Percentiles rank a stretch among this genome's conserved stretches.
These are phyloP conservation scores for Taphrina pruni DNA, from an alignment of 1,139 yeast species.

Conservation along the genomic window DNA sequence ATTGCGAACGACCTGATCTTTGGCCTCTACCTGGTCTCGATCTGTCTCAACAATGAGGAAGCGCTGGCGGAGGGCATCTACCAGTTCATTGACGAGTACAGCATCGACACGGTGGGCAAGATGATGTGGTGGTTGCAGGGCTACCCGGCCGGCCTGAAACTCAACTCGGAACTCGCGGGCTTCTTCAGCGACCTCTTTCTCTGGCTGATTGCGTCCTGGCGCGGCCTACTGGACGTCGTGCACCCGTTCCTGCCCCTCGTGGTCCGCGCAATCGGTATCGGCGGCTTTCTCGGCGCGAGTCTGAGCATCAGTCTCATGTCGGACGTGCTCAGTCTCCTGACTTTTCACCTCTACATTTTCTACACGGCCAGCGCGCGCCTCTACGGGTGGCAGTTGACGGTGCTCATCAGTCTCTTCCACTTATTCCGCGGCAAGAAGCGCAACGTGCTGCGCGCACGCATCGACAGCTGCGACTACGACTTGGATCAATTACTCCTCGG, in stretches of 20 bases:
- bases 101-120: conserved; percentile 54
- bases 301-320: conserved; percentile 68
- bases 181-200: conserved; percentile 85
- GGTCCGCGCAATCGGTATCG: conserved; percentile 54
- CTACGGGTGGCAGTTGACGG: conserved; percentile 73
- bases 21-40: conserved; percentile 67
- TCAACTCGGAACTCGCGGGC: conserved; percentile 81
- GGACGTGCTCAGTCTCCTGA: conserved; percentile 67
- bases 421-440: conserved; percentile 88
- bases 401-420: conserved; percentile 75
- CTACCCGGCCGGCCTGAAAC: conserved; percentile 93
- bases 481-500: conserved; percentile 88
- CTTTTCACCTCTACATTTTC: conserved; percentile 76
- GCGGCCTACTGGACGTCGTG: conserved; percentile 47
- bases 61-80: conserved; percentile 37
- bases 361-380: conserved; percentile 79
- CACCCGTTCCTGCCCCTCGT: conserved; percentile 52
- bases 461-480: conserved; percentile 82
- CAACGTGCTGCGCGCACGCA: conserved; percentile 80
- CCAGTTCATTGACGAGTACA: conserved; percentile 50
- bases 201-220: conserved; percentile 84
- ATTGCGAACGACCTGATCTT: conserved; percentile 78
- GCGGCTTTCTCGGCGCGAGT: conserved; percentile 63
- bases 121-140: conserved; percentile 77
- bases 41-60: conserved; percentile 57